phyloP scores from a whole-genome alignment of 805 yeast genomes.

The Ogataea paraovalis region DNA sequence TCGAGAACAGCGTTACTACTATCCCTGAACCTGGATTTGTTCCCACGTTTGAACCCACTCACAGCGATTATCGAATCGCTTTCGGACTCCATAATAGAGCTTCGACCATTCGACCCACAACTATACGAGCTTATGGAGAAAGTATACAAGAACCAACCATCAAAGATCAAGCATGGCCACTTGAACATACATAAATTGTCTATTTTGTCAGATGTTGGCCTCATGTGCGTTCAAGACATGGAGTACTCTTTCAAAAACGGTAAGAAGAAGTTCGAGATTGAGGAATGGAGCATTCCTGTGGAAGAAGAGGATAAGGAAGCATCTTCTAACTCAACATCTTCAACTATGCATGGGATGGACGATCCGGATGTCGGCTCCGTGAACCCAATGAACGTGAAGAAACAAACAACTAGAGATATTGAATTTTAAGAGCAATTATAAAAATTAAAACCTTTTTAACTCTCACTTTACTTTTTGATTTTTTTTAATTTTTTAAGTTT shows the following conservation, averaged over 20 bases:
- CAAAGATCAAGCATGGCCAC: conserved; percentile 80
- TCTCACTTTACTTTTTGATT: too few relatives aligned
- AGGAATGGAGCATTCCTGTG: conserved; percentile 96
- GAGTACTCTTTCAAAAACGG: conserved; percentile 89
- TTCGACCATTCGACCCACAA: conserved; percentile 80
- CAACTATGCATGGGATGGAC: neutral
- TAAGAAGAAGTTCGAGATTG: conserved; percentile 76
- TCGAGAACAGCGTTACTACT: conserved; percentile 41
- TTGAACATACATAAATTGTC: conserved; percentile 75
- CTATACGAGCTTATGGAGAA: conserved; percentile 62
- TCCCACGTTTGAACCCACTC: conserved; percentile 48
- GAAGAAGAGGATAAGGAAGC: conserved; percentile 62
- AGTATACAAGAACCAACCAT: conserved; percentile 67
- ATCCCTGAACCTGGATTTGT: conserved; percentile 63
- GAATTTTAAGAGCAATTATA: conserved; percentile 4
- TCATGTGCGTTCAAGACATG: conserved; percentile 67
- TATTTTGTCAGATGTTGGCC: conserved; percentile 66
- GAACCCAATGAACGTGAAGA: conserved; percentile 4
- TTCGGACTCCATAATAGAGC: conserved; percentile 63
- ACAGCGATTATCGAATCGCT: conserved; percentile 53
- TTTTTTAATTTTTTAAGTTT: neutral
- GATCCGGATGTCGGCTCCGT: neutral
- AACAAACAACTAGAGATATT: conserved; percentile 3
- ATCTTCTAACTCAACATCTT: neutral
- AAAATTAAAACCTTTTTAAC: neutral